These are phyloP conservation scores for Penicillium sp. DNA, from an alignment of 2,329 filamentous ascomycete species.

Conservation along the genomic window DNA sequence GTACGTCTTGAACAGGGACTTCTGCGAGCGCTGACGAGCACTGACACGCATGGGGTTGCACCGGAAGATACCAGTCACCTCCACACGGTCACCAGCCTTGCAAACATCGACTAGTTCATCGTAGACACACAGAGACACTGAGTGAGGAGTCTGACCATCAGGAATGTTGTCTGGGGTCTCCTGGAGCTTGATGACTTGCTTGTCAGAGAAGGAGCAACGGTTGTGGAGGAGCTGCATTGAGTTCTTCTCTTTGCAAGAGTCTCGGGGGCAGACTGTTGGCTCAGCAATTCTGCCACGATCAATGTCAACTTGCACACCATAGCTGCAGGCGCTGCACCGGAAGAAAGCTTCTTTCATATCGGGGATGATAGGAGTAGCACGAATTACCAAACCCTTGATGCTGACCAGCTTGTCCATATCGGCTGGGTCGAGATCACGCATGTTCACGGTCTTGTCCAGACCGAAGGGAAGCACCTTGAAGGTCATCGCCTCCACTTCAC, in stretches of 20 bases:
- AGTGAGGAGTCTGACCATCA: constrained; percentile 94
- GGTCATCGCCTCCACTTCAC: constrained; percentile 72
- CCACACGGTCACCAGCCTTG: constrained; percentile 93
- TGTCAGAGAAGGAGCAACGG: constrained; percentile 89
- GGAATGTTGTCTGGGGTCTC: constrained; percentile 95
- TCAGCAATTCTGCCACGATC: constrained; percentile 96
- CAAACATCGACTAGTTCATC: constrained; percentile 97
- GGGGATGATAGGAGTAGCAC: constrained; percentile 91
- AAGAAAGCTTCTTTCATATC: constrained; percentile 99
- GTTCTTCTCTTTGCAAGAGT: constrained; percentile 78
- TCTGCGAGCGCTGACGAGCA: constrained; percentile 85
- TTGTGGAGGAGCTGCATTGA: constrained; percentile 99
- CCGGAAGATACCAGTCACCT: constrained; percentile 95
- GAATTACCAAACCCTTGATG: constrained; percentile 93
- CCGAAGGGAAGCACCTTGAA: constrained; percentile 91
- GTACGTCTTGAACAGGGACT: constrained; percentile 97
- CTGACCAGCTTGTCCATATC: constrained; percentile 95
- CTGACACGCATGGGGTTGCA: constrained; percentile 92
- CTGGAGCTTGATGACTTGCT: constrained; percentile 97
- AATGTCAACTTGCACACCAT: constrained; percentile 84
- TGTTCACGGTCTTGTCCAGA: constrained; percentile 79
- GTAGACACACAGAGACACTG: constrained; percentile 92
- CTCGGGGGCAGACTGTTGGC: constrained; percentile 82
- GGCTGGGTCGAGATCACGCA: constrained; percentile 89
- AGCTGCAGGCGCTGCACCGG: constrained; percentile 88